These are phyloP conservation scores for Sphaceloma murrayae DNA, from an alignment of 2,329 filamentous ascomycete genomes.

Conservation along the genomic window DNA sequence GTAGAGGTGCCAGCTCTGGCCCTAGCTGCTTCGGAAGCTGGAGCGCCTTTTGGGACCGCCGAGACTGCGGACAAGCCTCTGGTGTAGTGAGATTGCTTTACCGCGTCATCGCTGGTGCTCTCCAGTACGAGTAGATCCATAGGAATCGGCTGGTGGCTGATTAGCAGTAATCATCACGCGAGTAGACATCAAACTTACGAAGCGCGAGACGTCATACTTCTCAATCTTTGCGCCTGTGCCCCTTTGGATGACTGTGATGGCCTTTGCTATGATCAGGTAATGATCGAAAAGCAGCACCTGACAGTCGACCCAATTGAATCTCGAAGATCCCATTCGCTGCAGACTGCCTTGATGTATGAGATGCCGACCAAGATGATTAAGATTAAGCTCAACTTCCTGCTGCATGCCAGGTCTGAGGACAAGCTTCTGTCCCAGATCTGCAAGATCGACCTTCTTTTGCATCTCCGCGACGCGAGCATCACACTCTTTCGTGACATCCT, in stretches of 20 bases:
- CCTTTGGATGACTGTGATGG: slow-evolving; percentile 48
- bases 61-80: slow-evolving; percentile 62
- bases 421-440: slow-evolving; percentile 73
- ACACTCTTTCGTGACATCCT: slow-evolving; percentile 77
- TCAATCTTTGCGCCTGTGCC: slow-evolving; percentile 65
- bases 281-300: slow-evolving; percentile 93
- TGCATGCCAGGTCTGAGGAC: slow-evolving; percentile 82
- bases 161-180: neutral
- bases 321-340: slow-evolving; percentile 76
- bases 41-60: slow-evolving; percentile 44
- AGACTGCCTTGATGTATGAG: slow-evolving; percentile 83
- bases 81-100: slow-evolving; percentile 61
- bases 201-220: slow-evolving; percentile 83
- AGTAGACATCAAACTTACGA: slow-evolving; percentile 44
- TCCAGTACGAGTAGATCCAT: slow-evolving; percentile 94
- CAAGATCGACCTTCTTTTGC: slow-evolving; percentile 79
- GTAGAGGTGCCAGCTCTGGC: slow-evolving; percentile 21
- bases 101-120: slow-evolving; percentile 82
- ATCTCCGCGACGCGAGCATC: slow-evolving; percentile 88
- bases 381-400: slow-evolving; percentile 68
- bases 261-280: slow-evolving; percentile 85
- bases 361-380: slow-evolving; percentile 88
- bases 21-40: slow-evolving; percentile 3
- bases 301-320: slow-evolving; percentile 88
- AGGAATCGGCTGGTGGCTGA: slow-evolving; percentile 58